Percentiles rank a stretch among this genome's conserved stretches.
phyloP scores from a whole-genome alignment of 208 protist genomes.

The Trypanosoma congolense region DNA sequence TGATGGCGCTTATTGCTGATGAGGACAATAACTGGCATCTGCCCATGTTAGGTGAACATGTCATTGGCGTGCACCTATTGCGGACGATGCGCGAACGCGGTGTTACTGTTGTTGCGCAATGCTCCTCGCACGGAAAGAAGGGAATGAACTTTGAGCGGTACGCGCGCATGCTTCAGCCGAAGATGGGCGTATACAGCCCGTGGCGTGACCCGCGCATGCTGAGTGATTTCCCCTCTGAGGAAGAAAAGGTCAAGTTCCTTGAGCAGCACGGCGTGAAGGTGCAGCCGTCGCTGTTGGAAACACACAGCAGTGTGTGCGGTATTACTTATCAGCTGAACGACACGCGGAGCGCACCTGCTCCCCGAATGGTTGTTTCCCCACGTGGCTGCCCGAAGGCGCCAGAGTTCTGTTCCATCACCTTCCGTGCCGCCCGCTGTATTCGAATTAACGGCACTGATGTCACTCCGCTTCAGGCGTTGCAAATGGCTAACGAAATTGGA shows the following conservation, averaged over 20 bases:
- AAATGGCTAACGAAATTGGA: constrained; percentile 85
- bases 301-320: constrained; percentile 86
- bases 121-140: constrained; percentile 79
- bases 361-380: constrained; percentile 54
- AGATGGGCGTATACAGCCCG: constrained; percentile 89
- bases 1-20: constrained; percentile 77
- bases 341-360: constrained; percentile 41
- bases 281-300: constrained; percentile 37
- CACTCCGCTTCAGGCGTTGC: constrained; percentile 73
- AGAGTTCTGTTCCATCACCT: constrained; percentile 84
- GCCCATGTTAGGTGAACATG: constrained; percentile 76
- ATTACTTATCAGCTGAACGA: constrained; percentile 76
- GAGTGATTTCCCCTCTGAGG: constrained; percentile 69
- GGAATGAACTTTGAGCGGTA: constrained; percentile 88
- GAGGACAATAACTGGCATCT: constrained; percentile 89
- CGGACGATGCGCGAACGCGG: constrained; percentile 60
- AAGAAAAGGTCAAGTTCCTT: constrained; percentile 78
- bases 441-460: constrained; percentile 81
- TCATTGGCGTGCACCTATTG: constrained; percentile 77
- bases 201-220: constrained; percentile 84
- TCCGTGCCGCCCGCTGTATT: constrained; percentile 62
- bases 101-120: constrained; percentile 87
- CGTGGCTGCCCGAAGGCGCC: constrained; percentile 57
- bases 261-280: constrained; percentile 70
- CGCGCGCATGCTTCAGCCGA: constrained; percentile 70